phyloP scores from a whole-genome alignment of 1,284 basidiomycete species.

The Amylostereum areolatum region DNA sequence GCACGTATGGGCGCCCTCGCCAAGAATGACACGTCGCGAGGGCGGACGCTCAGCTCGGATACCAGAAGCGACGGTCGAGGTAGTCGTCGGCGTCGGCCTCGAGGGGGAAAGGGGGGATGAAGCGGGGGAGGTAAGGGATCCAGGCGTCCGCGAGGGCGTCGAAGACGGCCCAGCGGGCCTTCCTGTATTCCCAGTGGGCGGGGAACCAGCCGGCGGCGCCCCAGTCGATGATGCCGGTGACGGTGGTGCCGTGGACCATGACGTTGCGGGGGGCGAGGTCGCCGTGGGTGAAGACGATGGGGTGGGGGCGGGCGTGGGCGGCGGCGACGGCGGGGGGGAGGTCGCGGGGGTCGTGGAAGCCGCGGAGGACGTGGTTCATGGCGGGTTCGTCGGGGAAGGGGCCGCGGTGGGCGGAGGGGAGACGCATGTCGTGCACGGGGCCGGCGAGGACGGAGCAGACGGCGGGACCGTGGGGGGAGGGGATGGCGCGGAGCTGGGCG shows the following conservation, averaged over 20 bases:
- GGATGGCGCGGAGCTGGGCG: conserved; percentile 4
- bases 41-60: too few relatives aligned
- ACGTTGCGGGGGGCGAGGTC: conserved; percentile 12
- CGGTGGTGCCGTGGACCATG: conserved; percentile 5
- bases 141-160: background rate
- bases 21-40: too few relatives aligned
- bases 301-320: background rate
- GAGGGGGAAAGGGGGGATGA: background rate
- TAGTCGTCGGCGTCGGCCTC: background rate
- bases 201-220: conserved; percentile 9
- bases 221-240: conserved; percentile 10
- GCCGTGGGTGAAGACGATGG: conserved; percentile 6
- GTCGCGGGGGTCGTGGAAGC: background rate
- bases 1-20: too few relatives aligned
- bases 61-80: background rate
- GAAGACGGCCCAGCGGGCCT: background rate
- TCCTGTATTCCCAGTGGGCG: conserved; percentile 9
- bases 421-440: conserved; percentile 1
- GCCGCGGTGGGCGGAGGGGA: background rate
- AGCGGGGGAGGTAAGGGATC: background rate
- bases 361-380: conserved; percentile 1
- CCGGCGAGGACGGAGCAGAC: background rate
- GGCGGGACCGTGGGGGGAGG: background rate
- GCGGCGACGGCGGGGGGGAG: background rate
- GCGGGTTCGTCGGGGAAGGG: conserved; percentile 1